Evolutionary conservation across 2,329 filamentous ascomycete genomes (phyloP).

Genomic region (Epichloe gansuensis): DNA sequence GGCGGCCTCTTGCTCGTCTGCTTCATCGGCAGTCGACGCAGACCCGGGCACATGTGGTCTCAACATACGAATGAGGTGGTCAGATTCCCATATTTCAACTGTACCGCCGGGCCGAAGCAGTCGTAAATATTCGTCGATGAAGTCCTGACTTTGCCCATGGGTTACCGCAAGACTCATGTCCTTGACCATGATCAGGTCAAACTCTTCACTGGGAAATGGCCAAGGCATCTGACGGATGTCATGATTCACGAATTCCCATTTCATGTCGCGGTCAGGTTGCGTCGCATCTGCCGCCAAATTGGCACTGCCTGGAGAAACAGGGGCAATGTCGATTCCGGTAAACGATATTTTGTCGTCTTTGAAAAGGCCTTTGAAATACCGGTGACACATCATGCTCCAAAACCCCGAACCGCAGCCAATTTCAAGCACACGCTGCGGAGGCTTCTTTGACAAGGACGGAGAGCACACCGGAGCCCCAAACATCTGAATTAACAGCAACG

Average conservation of each 20-base stretch:
- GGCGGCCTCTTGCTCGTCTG: conserved; percentile 50
- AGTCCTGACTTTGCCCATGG: conserved; percentile 40
- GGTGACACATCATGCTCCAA: conserved; percentile 82
- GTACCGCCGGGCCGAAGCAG: conserved; percentile 66
- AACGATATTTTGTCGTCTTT: conserved; percentile 59
- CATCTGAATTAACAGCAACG: conserved; percentile 67
- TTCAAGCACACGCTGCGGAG: conserved; percentile 70
- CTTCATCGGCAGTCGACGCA: conserved; percentile 21
- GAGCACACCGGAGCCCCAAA: conserved; percentile 73
- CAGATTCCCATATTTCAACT: conserved; percentile 82
- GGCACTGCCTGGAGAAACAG: conserved; percentile 41
- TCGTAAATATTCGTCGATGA: conserved; percentile 63
- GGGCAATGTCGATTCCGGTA: conserved; percentile 71
- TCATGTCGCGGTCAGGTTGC: conserved; percentile 59
- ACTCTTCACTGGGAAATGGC: conserved; percentile 68
- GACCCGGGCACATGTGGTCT: conserved; percentile 58
- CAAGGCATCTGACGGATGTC: conserved; percentile 65
- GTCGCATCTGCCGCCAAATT: conserved; percentile 21
- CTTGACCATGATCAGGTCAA: conserved; percentile 82
- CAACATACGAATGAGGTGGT: conserved; percentile 73
- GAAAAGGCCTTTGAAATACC: conserved; percentile 47
- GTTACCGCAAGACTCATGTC: conserved; percentile 61
- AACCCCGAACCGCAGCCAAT: conserved; percentile 79
- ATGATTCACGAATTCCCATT: conserved; percentile 82
- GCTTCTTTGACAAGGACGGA: conserved; percentile 49